Conservation (phyloP, 179 eudicot species). For the Spinacia oleracea region DNA sequence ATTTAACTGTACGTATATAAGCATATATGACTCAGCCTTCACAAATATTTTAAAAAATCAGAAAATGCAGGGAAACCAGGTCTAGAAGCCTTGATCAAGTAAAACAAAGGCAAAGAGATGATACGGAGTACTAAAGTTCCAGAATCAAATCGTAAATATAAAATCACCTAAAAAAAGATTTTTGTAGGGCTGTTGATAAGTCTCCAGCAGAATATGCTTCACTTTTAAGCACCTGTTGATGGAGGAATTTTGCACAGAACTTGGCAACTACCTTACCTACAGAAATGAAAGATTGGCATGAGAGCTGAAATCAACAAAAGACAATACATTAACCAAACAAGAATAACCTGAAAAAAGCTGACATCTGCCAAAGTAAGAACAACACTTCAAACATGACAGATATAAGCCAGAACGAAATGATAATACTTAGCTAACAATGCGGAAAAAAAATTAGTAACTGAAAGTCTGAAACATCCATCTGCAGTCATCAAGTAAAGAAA, state of each 20-base stretch:
- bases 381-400: not conserved
- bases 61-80: not conserved
- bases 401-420: not conserved
- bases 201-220: slow-evolving; percentile 90
- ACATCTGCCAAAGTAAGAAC: not conserved
- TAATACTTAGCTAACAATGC: not conserved
- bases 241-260: slow-evolving; percentile 98
- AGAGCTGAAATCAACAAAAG: slow-evolving; percentile 1
- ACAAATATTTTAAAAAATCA: not conserved
- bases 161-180: slow-evolving; percentile 80
- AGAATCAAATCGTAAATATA: slow-evolving; percentile 2
- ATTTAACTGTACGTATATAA: not conserved
- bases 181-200: slow-evolving; percentile 76
- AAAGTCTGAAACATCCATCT: not conserved
- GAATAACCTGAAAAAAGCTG: not conserved
- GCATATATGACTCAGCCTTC: not conserved
- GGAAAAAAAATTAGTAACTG: not conserved
- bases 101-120: not conserved
- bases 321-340: not conserved
- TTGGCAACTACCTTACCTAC: slow-evolving; percentile 97
- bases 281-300: slow-evolving; percentile 23
- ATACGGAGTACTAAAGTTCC: not conserved
- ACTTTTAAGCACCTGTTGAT: slow-evolving; percentile 83
- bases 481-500: not conserved
- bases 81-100: slow-evolving; percentile 1